These are phyloP conservation scores for Hippophae rhamnoides DNA, from an alignment of 306 rosid species.

Conservation along the genomic window DNA sequence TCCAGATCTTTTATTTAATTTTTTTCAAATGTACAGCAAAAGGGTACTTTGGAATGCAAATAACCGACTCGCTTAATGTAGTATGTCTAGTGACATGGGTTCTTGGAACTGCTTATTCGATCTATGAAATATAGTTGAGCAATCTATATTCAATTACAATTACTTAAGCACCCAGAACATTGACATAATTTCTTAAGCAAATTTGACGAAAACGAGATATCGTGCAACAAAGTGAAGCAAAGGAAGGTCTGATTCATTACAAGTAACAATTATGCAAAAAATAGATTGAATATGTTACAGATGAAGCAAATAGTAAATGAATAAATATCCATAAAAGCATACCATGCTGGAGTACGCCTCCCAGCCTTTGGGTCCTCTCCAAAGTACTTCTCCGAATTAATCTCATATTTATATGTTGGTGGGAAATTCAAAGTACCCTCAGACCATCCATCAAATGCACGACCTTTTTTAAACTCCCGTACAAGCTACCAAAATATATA, in stretches of 20 bases:
- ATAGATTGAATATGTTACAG: background rate
- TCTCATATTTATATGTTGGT: conserved; percentile 86
- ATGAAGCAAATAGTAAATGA: background rate
- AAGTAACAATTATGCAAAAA: background rate
- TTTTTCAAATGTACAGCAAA: no score
- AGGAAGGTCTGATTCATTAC: background rate
- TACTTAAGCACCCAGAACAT: background rate
- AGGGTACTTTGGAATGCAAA: no score
- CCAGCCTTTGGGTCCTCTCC: conserved; percentile 71
- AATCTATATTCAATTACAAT: no score
- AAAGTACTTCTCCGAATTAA: conserved; percentile 63
- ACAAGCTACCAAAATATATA: conserved; percentile 51
- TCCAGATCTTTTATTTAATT: no score
- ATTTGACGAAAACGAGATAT: background rate
- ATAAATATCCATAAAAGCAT: conserved; percentile 23
- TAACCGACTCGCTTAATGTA: no score
- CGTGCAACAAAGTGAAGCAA: background rate
- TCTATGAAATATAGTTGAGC: no score
- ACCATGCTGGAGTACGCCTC: conserved; percentile 92
- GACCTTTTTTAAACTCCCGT: conserved; percentile 49
- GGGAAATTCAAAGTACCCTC: conserved; percentile 76
- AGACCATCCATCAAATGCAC: conserved; percentile 86
- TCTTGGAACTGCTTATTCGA: no score
- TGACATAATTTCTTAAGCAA: background rate
- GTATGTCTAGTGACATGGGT: no score